Conservation (phyloP, 2,329 filamentous ascomycete genomes). For the Monilinia fructigena region DNA sequence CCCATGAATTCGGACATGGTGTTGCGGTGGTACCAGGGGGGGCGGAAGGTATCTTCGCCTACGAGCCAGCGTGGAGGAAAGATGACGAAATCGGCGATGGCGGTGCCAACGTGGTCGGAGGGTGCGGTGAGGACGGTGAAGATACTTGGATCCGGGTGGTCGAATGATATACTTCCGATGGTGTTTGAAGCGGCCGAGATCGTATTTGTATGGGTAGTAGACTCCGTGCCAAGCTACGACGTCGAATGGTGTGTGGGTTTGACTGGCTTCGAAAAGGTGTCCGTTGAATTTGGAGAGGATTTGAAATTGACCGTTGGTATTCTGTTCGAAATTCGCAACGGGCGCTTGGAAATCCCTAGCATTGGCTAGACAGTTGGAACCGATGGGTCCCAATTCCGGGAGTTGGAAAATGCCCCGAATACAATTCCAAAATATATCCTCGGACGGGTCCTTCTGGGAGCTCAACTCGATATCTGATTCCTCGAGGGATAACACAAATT, state of each 20-base stretch:
- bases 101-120: slow-evolving; percentile 54
- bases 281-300: slow-evolving; percentile 67
- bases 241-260: slow-evolving; percentile 73
- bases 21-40: slow-evolving; percentile 64
- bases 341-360: slow-evolving; percentile 73
- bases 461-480: slow-evolving; percentile 71
- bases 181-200: slow-evolving; percentile 74
- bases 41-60: slow-evolving; percentile 58
- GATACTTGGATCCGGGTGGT: slow-evolving; percentile 77
- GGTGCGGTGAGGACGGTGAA: slow-evolving; percentile 66
- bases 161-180: slow-evolving; percentile 70
- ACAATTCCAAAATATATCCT: slow-evolving; percentile 75
- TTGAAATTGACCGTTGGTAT: slow-evolving; percentile 45
- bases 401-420: slow-evolving; percentile 71
- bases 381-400: slow-evolving; percentile 71
- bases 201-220: slow-evolving; percentile 81
- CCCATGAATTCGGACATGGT: slow-evolving; percentile 67
- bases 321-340: slow-evolving; percentile 65
- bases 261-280: slow-evolving; percentile 61
- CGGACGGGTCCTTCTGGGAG: slow-evolving; percentile 60
- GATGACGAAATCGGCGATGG: slow-evolving; percentile 63
- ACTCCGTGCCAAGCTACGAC: slow-evolving; percentile 79
- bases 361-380: slow-evolving; percentile 73
- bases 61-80: slow-evolving; percentile 65
- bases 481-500: slow-evolving; percentile 73